Conservation (phyloP, 257 asterid species). For the Capsicum chinense region DNA sequence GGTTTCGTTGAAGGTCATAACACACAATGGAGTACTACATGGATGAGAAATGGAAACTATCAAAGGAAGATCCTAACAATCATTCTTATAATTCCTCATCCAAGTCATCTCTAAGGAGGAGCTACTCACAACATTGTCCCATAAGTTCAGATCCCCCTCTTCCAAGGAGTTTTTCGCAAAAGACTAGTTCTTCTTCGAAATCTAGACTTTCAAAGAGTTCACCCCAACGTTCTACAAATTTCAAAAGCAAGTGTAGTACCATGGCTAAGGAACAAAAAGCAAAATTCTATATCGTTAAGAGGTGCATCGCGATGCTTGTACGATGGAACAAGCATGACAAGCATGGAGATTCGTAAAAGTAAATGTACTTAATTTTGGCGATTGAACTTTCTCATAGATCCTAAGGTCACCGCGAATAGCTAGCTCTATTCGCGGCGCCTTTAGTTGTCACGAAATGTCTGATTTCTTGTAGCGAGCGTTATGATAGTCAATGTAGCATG, state of each 20-base stretch:
- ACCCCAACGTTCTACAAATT: constrained; percentile 27
- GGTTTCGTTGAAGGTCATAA: neutral
- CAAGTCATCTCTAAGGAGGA: constrained; percentile 29
- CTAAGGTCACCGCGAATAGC: neutral
- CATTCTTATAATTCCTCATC: constrained; percentile 23
- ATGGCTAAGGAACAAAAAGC: constrained; percentile 29
- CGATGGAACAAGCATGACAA: constrained; percentile 31
- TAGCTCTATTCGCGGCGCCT: neutral
- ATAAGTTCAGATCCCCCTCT: constrained; percentile 27
- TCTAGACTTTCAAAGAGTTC: constrained; percentile 27
- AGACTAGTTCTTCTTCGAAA: constrained; percentile 22
- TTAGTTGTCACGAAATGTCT: neutral
- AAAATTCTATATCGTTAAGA: constrained; percentile 22
- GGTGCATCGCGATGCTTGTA: constrained; percentile 26
- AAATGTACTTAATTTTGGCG: neutral
- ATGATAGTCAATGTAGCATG: constrained; percentile 18
- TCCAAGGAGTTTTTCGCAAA: constrained; percentile 29
- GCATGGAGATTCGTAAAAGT: constrained; percentile 11
- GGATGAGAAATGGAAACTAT: constrained; percentile 34
- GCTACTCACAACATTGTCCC: constrained; percentile 29
- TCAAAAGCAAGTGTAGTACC: constrained; percentile 26
- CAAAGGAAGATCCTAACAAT: constrained; percentile 30
- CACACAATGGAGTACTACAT: constrained; percentile 28
- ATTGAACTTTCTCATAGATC: neutral
- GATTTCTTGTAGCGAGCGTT: neutral